Evolutionary conservation across 768 basidiomycete species (phyloP), one percentile per base, ranked within the genome.

Genomic region (Boletellus sp.): DNA sequence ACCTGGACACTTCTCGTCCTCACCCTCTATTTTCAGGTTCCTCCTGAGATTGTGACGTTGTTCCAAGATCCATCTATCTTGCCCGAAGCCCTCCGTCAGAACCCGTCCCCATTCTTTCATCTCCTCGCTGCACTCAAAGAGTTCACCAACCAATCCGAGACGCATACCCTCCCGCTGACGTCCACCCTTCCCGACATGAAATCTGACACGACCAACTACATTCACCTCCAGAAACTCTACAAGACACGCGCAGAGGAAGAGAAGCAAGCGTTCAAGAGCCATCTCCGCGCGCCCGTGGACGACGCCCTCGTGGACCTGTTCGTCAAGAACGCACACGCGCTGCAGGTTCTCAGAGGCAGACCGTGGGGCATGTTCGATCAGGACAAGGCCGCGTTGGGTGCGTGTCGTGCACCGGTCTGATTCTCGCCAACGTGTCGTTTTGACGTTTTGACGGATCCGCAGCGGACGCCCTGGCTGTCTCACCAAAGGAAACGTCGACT

Each of bases 171-270:
- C 3, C 96, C 95, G 0, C 73, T 96, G n/a, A 85, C 85, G 3
- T 80, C 88, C 40, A 80, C 90, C 0, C 76, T 98, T 10, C 95
- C 95, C 0, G 95, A 99, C 70, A 97, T 99, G 91, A 94, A 94
- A 64, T 84, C 94, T 16, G 87, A 86, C 62, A 96, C 96, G 6
- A 63, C 72, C 19, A 77, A 78, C 47, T 98, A 97, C 64, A 84
- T 96, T 42, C 76, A 81, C 16, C 76, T 99, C 12, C 94, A 97
- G 64, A 83, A 76, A 36, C 64, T 98, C 50, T 99, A 94, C 73
- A 90, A 89, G 60, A 63, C 75, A 6, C 81, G 84, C 45, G 87
- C 93, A 3, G 80, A 81, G 32, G 77, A 79, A 44, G 90, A 94
- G 63, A 85, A 81, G 61, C 63, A 62, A 19, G 57, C 70, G 0